Conservation (phyloP, 2,329 filamentous ascomycete species). For the Diaporthe sp. region DNA sequence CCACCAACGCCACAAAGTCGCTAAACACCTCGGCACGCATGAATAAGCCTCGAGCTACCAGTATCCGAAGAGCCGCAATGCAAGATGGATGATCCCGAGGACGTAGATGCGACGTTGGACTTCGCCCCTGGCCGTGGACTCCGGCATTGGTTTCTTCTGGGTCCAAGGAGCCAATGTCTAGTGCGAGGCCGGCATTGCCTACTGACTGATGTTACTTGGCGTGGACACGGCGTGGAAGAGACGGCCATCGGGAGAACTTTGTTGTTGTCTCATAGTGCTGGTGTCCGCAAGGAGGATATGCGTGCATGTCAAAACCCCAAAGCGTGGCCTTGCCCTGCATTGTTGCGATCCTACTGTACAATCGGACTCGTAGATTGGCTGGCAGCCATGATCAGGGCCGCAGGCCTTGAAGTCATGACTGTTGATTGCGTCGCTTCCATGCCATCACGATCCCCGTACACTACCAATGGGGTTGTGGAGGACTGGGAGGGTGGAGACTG, state of each 20-base stretch:
- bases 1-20: conserved; percentile 14
- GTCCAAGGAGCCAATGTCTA: neutral
- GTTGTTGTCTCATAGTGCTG: neutral
- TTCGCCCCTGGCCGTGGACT: neutral
- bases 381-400: neutral
- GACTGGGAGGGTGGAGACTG: neutral
- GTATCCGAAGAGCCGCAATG: conserved; percentile 22
- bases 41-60: conserved; percentile 7
- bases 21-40: neutral
- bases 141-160: too few relatives aligned
- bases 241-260: neutral
- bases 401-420: neutral
- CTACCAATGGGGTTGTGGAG: neutral
- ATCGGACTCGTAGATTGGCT: too few relatives aligned
- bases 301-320: neutral
- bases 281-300: too few relatives aligned
- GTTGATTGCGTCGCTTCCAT: neutral
- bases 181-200: neutral
- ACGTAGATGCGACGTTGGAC: neutral
- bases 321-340: neutral
- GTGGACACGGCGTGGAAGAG: neutral
- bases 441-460: neutral
- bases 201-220: neutral
- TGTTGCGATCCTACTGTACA: neutral
- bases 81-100: conserved; percentile 11